Evolutionary conservation across 2,329 filamentous ascomycete species (phyloP), one percentile per base, ranked within the genome.

Genomic region (Pseudomassariella vexata): DNA sequence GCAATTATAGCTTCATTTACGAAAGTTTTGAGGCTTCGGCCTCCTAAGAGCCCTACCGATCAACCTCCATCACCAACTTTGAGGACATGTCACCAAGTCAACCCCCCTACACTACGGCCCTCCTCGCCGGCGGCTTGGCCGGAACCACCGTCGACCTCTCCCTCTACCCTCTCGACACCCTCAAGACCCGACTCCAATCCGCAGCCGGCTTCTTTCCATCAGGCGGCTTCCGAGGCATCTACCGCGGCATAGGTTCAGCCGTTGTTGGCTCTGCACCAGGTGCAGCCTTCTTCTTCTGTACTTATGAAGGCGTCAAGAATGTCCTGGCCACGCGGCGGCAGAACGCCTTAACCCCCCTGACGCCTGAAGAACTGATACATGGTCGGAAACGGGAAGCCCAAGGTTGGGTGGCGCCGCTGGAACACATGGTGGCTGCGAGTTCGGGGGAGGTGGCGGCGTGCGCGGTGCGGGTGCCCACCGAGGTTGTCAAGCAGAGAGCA

Each of bases 141-240:
- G 92, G 92, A 55, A 92, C 92, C 28, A 94, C 89, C 10, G 92
- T 96, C 60, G 92, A 98, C 74, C 81, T 95, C 52, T 88, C 88
- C 35, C 85, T 98, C 55, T 98, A 85, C 68, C 92, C 92, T 1
- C 87, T 98, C 70, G 94, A 98, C 73, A 98, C 92, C 0, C 81
- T 98, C 55, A 98, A 98, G 66, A 98, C 94, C 25, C 88, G 92
- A 11, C 85, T 98, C 6, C 92, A 98, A 66, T 87, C 88, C 42
- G 75, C 75, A 28, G 57, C 71, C 35, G 79, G 82, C 57, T 88
- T 95, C 68, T 78, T 86, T 53, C 71, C 83, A 35, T 80, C 82
- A 3, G 90, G 92, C 54, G 90, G 90, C 52, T 89, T 96, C 71
- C 74, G 73, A 30, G 89, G 90, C 40, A 86, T 96, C 49, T 98